phyloP scores from a whole-genome alignment of 2,329 filamentous ascomycete genomes.

The Exophiala bonariae region DNA sequence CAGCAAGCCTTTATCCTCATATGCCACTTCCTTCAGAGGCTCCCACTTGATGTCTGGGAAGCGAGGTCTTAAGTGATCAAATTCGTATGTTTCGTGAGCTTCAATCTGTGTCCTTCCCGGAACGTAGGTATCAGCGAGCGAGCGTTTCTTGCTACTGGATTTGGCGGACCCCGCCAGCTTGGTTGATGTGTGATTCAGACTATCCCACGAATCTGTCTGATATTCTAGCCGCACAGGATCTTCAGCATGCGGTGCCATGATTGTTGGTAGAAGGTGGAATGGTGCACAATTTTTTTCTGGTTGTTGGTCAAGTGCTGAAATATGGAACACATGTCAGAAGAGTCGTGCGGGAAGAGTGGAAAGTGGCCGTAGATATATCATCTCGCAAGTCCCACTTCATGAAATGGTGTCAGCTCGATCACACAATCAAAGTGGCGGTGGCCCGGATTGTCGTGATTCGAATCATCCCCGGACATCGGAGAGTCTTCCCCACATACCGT shows the following conservation, averaged over 20 bases:
- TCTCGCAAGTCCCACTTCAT: no score
- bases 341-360: no score
- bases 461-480: no score
- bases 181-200: neutral
- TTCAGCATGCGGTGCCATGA: slow-evolving; percentile 20
- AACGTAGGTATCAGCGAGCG: slow-evolving; percentile 35
- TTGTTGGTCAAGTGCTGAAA: no score
- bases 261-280: no score
- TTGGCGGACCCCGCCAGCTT: neutral
- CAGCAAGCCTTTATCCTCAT: slow-evolving; percentile 55
- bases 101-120: slow-evolving; percentile 50
- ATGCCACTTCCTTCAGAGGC: slow-evolving; percentile 48
- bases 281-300: no score
- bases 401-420: no score
- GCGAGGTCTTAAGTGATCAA: slow-evolving; percentile 53
- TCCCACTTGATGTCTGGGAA: slow-evolving; percentile 57
- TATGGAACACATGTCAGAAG: no score
- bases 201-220: slow-evolving; percentile 1
- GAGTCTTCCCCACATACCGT: no score
- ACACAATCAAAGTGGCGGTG: no score
- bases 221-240: slow-evolving; percentile 8
- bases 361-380: no score
- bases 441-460: no score
- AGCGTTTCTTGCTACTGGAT: neutral
- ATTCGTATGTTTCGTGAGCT: slow-evolving; percentile 50